Percentiles rank a stretch among this genome's conserved stretches.
These are phyloP conservation scores for Geum urbanum DNA, from an alignment of 306 rosid species.

Conservation along the genomic window DNA sequence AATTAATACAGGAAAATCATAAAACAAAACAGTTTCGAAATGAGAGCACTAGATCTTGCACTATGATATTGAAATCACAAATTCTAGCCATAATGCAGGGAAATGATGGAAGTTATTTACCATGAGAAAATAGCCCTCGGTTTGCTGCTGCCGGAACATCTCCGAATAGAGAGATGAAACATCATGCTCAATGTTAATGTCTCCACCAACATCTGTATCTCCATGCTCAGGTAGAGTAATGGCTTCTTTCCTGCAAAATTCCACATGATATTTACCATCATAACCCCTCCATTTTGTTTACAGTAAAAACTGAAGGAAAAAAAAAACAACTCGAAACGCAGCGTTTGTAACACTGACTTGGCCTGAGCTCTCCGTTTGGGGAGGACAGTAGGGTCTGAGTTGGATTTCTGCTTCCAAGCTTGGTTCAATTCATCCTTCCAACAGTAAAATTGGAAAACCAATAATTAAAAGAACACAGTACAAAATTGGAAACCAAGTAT, in stretches of 20 bases:
- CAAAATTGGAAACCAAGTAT: not conserved
- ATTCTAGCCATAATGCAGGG: not conserved
- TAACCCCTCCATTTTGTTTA: not conserved
- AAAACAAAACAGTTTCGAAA: too few relatives aligned
- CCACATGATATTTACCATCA: not conserved
- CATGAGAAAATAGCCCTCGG: slow-evolving; percentile 52
- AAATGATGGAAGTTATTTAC: slow-evolving; percentile 19
- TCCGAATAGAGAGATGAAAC: slow-evolving; percentile 33
- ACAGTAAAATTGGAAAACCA: not conserved
- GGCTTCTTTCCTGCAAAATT: slow-evolving; percentile 53
- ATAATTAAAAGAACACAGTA: not conserved
- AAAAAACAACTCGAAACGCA: not conserved
- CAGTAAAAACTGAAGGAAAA: not conserved
- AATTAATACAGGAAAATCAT: not conserved
- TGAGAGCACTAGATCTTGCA: not conserved
- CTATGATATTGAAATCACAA: not conserved
- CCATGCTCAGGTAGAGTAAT: slow-evolving; percentile 55
- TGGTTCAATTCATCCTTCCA: slow-evolving; percentile 66
- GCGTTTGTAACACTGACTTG: slow-evolving; percentile 40
- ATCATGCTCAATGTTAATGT: slow-evolving; percentile 39
- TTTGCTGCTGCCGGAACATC: slow-evolving; percentile 45
- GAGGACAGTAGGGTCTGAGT: slow-evolving; percentile 52
- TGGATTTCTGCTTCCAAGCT: slow-evolving; percentile 70
- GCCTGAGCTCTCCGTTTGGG: slow-evolving; percentile 76
- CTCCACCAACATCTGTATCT: slow-evolving; percentile 40